A percentile compares a stretch with the other conserved stretches of the same genome.
Evolutionary conservation across 352 stramenopile genomes (phyloP).

Genomic region (Discostella stelligera): DNA sequence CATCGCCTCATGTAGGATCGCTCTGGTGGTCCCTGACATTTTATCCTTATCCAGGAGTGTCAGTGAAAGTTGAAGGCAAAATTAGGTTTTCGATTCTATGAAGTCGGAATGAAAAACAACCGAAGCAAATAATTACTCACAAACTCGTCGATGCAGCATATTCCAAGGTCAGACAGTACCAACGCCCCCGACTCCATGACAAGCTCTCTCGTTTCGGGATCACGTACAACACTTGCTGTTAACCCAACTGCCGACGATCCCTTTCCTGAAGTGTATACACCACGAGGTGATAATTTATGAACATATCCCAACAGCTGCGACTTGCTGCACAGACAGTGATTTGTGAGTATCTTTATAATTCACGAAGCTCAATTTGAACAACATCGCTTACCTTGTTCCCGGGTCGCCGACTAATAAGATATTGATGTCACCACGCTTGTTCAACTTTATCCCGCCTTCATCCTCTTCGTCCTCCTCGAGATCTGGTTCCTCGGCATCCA

Average conservation of each 20-base stretch:
- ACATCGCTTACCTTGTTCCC: slow-evolving; percentile 77
- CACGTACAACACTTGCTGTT: slow-evolving; percentile 92
- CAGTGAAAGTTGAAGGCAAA: not conserved
- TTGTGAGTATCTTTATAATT: not conserved
- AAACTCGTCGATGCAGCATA: slow-evolving; percentile 99
- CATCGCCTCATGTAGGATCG: slow-evolving; percentile 99
- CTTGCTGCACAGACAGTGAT: slow-evolving; percentile 77
- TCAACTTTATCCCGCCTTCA: slow-evolving; percentile 68
- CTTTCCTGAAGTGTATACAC: slow-evolving; percentile 99
- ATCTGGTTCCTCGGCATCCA: slow-evolving; percentile 70
- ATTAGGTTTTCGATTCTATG: not conserved
- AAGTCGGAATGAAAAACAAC: not conserved
- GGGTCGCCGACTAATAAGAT: slow-evolving; percentile 97
- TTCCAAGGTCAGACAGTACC: slow-evolving; percentile 95
- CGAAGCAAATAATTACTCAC: slow-evolving; percentile 18
- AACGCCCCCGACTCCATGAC: slow-evolving; percentile 96
- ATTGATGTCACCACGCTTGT: slow-evolving; percentile 96
- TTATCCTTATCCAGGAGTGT: slow-evolving; percentile 84
- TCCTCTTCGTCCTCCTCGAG: slow-evolving; percentile 70
- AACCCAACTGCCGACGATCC: slow-evolving; percentile 96
- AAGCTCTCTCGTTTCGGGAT: slow-evolving; percentile 96
- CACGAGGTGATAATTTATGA: slow-evolving; percentile 92
- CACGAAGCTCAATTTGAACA: not conserved
- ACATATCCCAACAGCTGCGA: slow-evolving; percentile 97
- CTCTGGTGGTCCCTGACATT: slow-evolving; percentile 96